Evolutionary conservation across 805 yeast species (phyloP).

Genomic region (Hanseniaspora singularis): DNA sequence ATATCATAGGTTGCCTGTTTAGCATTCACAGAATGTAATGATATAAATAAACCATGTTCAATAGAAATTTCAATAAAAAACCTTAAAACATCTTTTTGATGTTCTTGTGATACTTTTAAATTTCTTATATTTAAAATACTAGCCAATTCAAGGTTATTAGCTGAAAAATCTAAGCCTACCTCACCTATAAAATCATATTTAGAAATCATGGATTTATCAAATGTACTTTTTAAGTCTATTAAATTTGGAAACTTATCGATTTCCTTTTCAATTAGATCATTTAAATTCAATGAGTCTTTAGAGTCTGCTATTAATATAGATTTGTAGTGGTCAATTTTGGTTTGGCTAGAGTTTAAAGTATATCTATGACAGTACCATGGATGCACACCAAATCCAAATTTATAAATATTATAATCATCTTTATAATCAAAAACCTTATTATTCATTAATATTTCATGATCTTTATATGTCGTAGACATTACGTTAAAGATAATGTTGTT

Average conservation of each 20-base stretch:
- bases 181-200: slow-evolving; percentile 55
- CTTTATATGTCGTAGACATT: slow-evolving; percentile 41
- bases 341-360: slow-evolving; percentile 24
- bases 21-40: slow-evolving; percentile 74
- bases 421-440: slow-evolving; percentile 17
- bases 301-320: slow-evolving; percentile 33
- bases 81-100: slow-evolving; percentile 48
- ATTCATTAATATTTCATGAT: slow-evolving; percentile 23
- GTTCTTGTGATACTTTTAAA: slow-evolving; percentile 49
- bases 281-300: slow-evolving; percentile 26
- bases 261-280: slow-evolving; percentile 17
- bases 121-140: slow-evolving; percentile 23
- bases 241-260: slow-evolving; percentile 9
- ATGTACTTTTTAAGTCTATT: background rate
- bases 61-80: slow-evolving; percentile 46
- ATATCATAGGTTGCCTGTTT: slow-evolving; percentile 32
- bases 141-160: slow-evolving; percentile 31
- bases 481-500: slow-evolving; percentile 22
- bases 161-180: slow-evolving; percentile 74
- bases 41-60: slow-evolving; percentile 39
- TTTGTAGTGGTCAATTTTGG: slow-evolving; percentile 45
- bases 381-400: slow-evolving; percentile 62
- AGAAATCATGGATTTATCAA: background rate
- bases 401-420: slow-evolving; percentile 18
- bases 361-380: slow-evolving; percentile 83